Evolutionary conservation across 768 basidiomycete species (phyloP), one percentile per base, ranked within the genome.

Genomic region (Leccinum disarticulatum): DNA sequence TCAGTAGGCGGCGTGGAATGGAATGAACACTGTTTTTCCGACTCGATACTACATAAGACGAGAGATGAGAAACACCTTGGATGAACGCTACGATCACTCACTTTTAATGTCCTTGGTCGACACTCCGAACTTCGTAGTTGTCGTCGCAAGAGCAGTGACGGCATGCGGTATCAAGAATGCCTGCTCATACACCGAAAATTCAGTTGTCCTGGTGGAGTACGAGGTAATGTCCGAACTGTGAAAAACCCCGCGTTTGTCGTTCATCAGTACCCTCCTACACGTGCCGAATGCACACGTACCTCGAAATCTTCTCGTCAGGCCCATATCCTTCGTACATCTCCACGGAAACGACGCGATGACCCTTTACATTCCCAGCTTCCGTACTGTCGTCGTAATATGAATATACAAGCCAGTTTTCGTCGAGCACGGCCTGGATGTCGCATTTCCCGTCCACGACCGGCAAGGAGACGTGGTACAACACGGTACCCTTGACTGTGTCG

Each of bases 381-480:
- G 76, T 73, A 22, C 83, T 80, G 13, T 79, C 81, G 54, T 92
- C 88, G 69, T 87, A 93, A 69, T 91, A 95, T 58, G 88, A 81
- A 74, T 94, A 96, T 8, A 94, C 88, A 48, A 98, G 71, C 95
- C 95, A 97, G 70, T 98, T 97, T 75, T 98, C 95, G 25, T 82
- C 80, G 56, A 98, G 76, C 3, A 78, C 74, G 19, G 85, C 84
- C 64, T 88, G 83, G 17, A 96, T 76, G 63, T 88, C 83, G 71
- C 92, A 91, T 6, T 67, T 76, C 36, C 69, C 75, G 55, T 61
- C 68, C 22, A 70, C 67, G 2, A 77, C 69, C 13, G 86, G 83
- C 8, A 95, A 69, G 30, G 77, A 76, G 2, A 81, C 79, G 46
- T 83, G 81, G 72, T 95, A 94, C 3, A 95, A 64, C 15, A 90